These are phyloP conservation scores for Adenanthera pavonina DNA, from an alignment of 306 rosid genomes.

Conservation along the genomic window DNA sequence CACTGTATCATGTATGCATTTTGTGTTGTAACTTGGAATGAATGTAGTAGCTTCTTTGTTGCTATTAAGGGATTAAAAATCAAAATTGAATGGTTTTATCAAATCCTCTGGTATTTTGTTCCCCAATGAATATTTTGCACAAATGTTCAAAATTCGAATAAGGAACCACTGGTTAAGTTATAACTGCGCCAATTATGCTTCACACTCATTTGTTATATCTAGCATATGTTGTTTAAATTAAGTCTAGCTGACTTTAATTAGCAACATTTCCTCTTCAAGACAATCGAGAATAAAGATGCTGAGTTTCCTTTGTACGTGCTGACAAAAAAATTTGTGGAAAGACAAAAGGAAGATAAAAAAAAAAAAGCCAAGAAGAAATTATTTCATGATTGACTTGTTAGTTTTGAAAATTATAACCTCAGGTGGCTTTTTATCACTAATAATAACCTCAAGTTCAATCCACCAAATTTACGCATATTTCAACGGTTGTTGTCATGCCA, in stretches of 20 bases:
- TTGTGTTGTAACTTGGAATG: background rate
- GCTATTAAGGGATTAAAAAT: background rate
- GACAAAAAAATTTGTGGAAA: background rate
- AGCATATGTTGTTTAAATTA: background rate
- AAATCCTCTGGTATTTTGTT: no score
- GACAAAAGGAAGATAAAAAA: background rate
- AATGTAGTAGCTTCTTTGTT: background rate
- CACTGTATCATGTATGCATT: no score
- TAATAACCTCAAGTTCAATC: background rate
- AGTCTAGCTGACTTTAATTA: background rate
- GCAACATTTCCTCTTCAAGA: background rate
- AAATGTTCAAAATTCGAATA: no score
- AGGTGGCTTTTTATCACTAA: background rate
- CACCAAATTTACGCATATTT: background rate
- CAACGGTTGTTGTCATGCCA: no score
- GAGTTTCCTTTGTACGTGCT: background rate
- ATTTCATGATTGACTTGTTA: background rate
- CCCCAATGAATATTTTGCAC: no score
- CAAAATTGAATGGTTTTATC: background rate
- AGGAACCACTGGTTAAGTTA: no score
- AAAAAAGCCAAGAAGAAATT: background rate
- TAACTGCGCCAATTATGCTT: no score
- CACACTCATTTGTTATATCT: background rate
- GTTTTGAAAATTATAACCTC: no score
- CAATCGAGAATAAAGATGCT: background rate